Conservation (phyloP, 1,139 yeast genomes). For the Pichia kudriavzevii region DNA sequence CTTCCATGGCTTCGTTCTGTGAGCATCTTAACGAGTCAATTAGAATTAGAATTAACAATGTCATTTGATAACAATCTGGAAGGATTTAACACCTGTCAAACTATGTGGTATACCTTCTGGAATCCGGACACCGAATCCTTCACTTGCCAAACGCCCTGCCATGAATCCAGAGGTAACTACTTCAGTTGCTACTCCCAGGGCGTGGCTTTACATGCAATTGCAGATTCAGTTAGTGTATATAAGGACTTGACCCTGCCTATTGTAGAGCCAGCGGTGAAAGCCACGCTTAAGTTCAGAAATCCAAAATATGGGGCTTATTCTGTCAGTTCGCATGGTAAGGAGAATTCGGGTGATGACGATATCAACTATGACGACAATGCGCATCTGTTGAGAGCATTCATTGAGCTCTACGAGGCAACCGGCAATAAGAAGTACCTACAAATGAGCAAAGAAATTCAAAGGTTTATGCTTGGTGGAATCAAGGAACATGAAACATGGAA, state of each 20-base stretch:
- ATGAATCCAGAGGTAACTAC: constrained; percentile 48
- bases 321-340: constrained; percentile 43
- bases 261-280: constrained; percentile 45
- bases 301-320: constrained; percentile 64
- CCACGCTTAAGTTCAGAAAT: constrained; percentile 48
- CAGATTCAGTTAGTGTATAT: constrained; percentile 59
- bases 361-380: constrained; percentile 74
- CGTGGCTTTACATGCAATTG: constrained; percentile 63
- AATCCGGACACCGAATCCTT: constrained; percentile 37
- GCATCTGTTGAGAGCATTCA: constrained; percentile 60
- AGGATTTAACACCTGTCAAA: constrained; percentile 41
- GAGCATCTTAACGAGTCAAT: no score
- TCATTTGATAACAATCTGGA: constrained; percentile 32
- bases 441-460: constrained; percentile 50
- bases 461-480: constrained; percentile 57
- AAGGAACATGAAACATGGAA: constrained; percentile 34
- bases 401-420: constrained; percentile 66
- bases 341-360: constrained; percentile 48
- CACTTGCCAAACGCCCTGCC: constrained; percentile 43
- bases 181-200: constrained; percentile 66
- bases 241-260: constrained; percentile 51
- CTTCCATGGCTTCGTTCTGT: no score
- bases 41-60: no score
- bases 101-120: constrained; percentile 43
- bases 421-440: constrained; percentile 46